Conservation (phyloP, 768 basidiomycete genomes). For the Lepiota venenata region DNA sequence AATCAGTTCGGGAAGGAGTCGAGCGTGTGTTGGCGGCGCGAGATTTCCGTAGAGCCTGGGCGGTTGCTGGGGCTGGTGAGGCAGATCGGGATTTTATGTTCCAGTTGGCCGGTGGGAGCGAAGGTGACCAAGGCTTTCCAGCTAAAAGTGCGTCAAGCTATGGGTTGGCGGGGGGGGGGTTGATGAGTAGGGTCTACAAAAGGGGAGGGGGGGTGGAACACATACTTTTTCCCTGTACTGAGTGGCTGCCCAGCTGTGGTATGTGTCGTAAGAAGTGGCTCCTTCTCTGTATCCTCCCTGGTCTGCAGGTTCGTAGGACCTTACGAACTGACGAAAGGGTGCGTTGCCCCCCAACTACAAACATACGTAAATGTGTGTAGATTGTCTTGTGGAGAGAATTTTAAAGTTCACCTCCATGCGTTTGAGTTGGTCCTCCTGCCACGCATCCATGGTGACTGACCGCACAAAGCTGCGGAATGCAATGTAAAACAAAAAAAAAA, state of each 20-base stretch:
- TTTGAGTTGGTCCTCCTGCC: constrained; percentile 84
- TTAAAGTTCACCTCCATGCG: constrained; percentile 80
- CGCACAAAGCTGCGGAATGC: constrained; percentile 69
- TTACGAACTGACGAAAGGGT: constrained; percentile 77
- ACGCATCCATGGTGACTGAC: constrained; percentile 95
- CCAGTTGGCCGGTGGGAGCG: constrained; percentile 56
- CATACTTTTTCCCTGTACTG: constrained; percentile 93
- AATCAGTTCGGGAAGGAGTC: constrained; percentile 46
- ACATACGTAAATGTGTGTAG: constrained; percentile 9
- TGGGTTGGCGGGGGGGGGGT: constrained; percentile 16
- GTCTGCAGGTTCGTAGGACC: constrained; percentile 60
- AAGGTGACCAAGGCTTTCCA: constrained; percentile 77
- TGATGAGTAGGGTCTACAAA: neutral
- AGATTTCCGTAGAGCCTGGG: constrained; percentile 86
- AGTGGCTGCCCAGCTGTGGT: constrained; percentile 91
- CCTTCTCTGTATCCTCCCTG: constrained; percentile 67
- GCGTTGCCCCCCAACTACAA: constrained; percentile 83
- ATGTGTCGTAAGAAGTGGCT: constrained; percentile 68
- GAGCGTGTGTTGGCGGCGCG: constrained; percentile 56
- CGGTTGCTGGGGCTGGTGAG: constrained; percentile 63
- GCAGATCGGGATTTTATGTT: constrained; percentile 34
- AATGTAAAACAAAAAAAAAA: constrained; percentile 19
- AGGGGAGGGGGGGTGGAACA: constrained; percentile 1
- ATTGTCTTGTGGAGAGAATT: constrained; percentile 3
- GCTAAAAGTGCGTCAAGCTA: constrained; percentile 79